Evolutionary conservation across 2,329 filamentous ascomycete species (phyloP).

Genomic region (Cladosporium sp.): DNA sequence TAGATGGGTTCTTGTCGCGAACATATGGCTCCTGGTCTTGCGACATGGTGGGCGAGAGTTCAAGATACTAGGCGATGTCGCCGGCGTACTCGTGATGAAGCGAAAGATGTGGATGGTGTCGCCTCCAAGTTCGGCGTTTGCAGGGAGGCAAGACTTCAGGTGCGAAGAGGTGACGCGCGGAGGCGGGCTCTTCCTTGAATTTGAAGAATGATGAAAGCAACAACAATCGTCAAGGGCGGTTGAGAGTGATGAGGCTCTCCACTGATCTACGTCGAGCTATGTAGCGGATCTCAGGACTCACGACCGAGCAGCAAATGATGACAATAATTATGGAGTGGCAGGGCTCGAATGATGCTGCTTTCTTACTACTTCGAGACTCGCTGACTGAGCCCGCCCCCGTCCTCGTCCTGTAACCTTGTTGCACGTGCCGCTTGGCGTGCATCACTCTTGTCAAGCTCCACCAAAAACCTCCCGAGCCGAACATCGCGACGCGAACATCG

Average conservation of each 20-base stretch:
- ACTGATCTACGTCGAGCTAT: slow-evolving; percentile 7
- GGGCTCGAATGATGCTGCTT: background rate
- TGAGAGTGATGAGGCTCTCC: background rate
- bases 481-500: slow-evolving; percentile 9
- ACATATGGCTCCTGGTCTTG: slow-evolving; percentile 12
- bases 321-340: background rate
- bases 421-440: slow-evolving; percentile 14
- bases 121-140: slow-evolving; percentile 4
- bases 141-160: background rate
- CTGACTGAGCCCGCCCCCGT: background rate
- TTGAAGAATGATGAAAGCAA: background rate
- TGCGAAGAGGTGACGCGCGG: slow-evolving; percentile 1
- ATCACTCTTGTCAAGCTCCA: slow-evolving; percentile 9
- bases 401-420: background rate
- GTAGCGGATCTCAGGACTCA: background rate
- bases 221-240: background rate
- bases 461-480: slow-evolving; percentile 5
- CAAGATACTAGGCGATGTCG: background rate
- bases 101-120: background rate
- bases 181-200: slow-evolving; percentile 7
- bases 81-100: background rate
- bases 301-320: background rate
- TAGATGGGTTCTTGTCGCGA: slow-evolving; percentile 17
- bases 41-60: slow-evolving; percentile 4
- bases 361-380: background rate